Evolutionary conservation across 495 filamentous ascomycete species (phyloP), one percentile per base, ranked within the genome.

Genomic region (Penicillium crystallinum): DNA sequence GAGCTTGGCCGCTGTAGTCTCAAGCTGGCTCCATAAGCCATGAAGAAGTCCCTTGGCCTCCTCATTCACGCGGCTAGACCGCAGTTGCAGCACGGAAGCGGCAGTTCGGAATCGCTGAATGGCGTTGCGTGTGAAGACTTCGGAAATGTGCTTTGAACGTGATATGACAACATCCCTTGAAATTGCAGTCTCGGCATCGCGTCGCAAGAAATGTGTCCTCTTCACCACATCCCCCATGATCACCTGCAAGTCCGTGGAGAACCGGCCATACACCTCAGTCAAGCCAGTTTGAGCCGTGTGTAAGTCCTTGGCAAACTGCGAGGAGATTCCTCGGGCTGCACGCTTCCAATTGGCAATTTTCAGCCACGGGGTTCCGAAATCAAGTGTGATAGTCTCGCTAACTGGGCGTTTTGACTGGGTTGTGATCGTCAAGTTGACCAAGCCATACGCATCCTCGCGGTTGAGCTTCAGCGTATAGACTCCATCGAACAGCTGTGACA

Each of bases 351-450:
- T 77, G 35, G 72, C 71, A 53, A 81, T 67, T 56, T 81, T 82
- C 46, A 83, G 62, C 81, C 81, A 85, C 14, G 77, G 78, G 2
- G 74, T 79, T n/a, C 83, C 82, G 57, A 87, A 79, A 56, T 83
- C 81, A 36, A 84, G 66, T 21, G 72, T 61, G 14, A 80, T 75
- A 11, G 61, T 77, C 62, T 86, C 74, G n/a, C 74, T 69, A 34
- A 80, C 49, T n/a, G 70, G 63, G 6, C 77, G 73, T 57, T 74
- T 81, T 10, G 77, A 73, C 45, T 69, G 65, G 27, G 79, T 76
- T 58, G 69, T 74, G 33, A 87, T 70, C 10, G 74, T 79, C 41
- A 86, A 71, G 47, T 83, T 77, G 54, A 87, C 61, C 46, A 74
- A 39, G 6, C 83, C 82, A 46, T 78, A 77, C 17, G 83, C 79